Percentiles rank a stretch among this genome's conserved stretches.
phyloP scores from a whole-genome alignment of 1,284 basidiomycete species.

The Cutaneotrichosporon cutaneum region DNA sequence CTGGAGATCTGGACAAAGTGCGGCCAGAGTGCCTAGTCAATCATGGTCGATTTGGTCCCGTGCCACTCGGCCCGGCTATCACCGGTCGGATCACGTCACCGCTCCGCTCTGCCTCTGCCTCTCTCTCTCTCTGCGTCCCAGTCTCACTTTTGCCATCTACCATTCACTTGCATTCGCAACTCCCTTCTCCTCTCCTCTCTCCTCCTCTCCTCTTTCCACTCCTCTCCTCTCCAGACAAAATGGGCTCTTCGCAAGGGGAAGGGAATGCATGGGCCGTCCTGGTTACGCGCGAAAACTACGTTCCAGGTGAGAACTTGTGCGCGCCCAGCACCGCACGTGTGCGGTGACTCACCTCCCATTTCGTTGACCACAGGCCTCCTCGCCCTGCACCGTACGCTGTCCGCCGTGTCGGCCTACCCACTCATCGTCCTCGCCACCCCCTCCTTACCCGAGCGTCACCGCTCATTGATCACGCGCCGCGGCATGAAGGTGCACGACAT shows the following conservation, averaged over 20 bases:
- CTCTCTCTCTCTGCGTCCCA: too few species aligned
- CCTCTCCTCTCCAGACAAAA: too few species aligned
- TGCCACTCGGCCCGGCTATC: too few species aligned
- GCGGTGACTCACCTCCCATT: neutral
- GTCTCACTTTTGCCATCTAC: too few species aligned
- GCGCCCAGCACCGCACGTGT: neutral
- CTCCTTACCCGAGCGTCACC: constrained; percentile 60
- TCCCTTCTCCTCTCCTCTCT: too few species aligned
- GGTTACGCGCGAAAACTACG: constrained; percentile 66
- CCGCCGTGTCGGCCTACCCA: constrained; percentile 69
- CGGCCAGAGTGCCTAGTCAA: too few species aligned
- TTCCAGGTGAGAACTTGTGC: constrained; percentile 51
- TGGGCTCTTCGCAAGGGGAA: neutral
- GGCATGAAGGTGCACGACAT: constrained; percentile 64
- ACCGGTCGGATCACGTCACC: too few species aligned
- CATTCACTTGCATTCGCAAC: too few species aligned
- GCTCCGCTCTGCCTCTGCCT: too few species aligned
- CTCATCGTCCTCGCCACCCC: constrained; percentile 78
- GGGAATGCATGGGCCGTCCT: constrained; percentile 50
- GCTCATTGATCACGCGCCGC: constrained; percentile 59
- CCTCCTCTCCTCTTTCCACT: too few species aligned
- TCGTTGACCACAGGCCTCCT: constrained; percentile 53
- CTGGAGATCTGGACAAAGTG: too few species aligned
- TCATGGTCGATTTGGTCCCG: too few species aligned
- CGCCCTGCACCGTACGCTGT: constrained; percentile 68